Evolutionary conservation across 2,329 filamentous ascomycete species (phyloP).

Genomic region (Juglanconis oblonga): DNA sequence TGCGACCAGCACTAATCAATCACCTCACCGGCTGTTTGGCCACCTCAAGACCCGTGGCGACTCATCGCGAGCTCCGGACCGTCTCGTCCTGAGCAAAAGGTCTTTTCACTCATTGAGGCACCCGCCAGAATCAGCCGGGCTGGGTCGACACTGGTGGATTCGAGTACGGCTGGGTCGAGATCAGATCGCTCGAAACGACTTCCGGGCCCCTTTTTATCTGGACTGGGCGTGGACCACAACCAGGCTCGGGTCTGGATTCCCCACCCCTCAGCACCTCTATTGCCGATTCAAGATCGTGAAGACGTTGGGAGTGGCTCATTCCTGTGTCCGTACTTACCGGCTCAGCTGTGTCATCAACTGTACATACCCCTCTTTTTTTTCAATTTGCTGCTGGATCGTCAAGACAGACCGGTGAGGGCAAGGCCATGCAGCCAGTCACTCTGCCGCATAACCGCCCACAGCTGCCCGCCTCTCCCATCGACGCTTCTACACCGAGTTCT

Average conservation of each 20-base stretch:
- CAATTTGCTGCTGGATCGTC: slow-evolving; percentile 4
- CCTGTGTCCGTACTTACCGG: neutral
- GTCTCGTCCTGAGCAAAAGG: neutral
- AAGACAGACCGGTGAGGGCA: slow-evolving; percentile 14
- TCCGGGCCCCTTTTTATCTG: neutral
- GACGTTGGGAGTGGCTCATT: neutral
- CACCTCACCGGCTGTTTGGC: neutral
- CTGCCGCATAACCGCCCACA: slow-evolving; percentile 15
- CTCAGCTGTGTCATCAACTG: slow-evolving; percentile 8
- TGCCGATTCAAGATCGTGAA: slow-evolving; percentile 6
- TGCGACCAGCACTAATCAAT: neutral
- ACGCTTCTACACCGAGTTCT: slow-evolving; percentile 14
- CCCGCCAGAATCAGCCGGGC: neutral
- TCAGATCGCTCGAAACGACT: slow-evolving; percentile 1
- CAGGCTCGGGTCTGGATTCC: slow-evolving; percentile 6
- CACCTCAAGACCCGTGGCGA: neutral
- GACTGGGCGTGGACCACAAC: neutral
- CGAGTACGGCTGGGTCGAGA: neutral
- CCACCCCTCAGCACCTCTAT: slow-evolving; percentile 9
- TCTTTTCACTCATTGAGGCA: neutral
- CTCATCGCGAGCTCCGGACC: neutral
- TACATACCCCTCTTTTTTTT: slow-evolving; percentile 20
- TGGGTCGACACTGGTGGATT: neutral
- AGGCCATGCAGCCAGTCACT: slow-evolving; percentile 5
- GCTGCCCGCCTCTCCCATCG: slow-evolving; percentile 11